Evolutionary conservation across 2,329 filamentous ascomycete species (phyloP).

Genomic region (Emmonsiellopsis sp.): DNA sequence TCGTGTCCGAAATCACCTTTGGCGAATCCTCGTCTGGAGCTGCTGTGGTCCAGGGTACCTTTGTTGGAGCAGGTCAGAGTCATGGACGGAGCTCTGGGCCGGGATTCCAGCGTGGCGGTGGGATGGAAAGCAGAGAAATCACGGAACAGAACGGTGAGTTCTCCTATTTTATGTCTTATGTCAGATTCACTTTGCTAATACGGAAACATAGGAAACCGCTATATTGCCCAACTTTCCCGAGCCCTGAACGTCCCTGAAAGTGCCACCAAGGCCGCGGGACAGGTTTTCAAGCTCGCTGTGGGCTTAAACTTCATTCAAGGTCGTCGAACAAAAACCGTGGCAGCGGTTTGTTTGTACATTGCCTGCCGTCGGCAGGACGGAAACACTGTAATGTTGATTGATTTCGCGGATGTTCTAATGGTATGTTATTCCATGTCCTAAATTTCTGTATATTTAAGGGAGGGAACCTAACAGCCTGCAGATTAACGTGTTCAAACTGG

Average conservation of each 20-base stretch:
- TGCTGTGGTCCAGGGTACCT: slow-evolving; percentile 83
- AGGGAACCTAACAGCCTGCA: slow-evolving; percentile 27
- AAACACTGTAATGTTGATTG: slow-evolving; percentile 87
- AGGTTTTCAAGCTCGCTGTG: slow-evolving; percentile 67
- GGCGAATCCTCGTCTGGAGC: slow-evolving; percentile 79
- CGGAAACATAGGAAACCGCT: slow-evolving; percentile 26
- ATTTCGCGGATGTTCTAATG: slow-evolving; percentile 75
- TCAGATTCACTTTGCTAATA: slow-evolving; percentile 2
- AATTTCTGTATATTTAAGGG: not conserved
- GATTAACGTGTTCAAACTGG: slow-evolving; percentile 87
- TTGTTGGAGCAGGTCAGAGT: slow-evolving; percentile 75
- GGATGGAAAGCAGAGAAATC: slow-evolving; percentile 41
- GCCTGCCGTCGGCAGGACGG: slow-evolving; percentile 70
- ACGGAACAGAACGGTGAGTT: slow-evolving; percentile 33
- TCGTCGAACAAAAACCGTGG: slow-evolving; percentile 72
- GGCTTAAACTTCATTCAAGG: slow-evolving; percentile 75
- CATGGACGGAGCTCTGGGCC: slow-evolving; percentile 54
- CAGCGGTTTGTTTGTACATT: slow-evolving; percentile 83
- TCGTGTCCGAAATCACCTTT: slow-evolving; percentile 85
- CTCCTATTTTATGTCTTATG: not conserved
- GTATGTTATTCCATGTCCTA: slow-evolving; percentile 20
- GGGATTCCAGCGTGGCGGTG: slow-evolving; percentile 37
- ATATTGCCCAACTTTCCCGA: slow-evolving; percentile 33
- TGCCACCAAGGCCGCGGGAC: slow-evolving; percentile 55
- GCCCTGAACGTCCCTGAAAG: slow-evolving; percentile 44